Evolutionary conservation across 139 green algal genomes (phyloP).

Genomic region (Tetradesmus lagerheimii): DNA sequence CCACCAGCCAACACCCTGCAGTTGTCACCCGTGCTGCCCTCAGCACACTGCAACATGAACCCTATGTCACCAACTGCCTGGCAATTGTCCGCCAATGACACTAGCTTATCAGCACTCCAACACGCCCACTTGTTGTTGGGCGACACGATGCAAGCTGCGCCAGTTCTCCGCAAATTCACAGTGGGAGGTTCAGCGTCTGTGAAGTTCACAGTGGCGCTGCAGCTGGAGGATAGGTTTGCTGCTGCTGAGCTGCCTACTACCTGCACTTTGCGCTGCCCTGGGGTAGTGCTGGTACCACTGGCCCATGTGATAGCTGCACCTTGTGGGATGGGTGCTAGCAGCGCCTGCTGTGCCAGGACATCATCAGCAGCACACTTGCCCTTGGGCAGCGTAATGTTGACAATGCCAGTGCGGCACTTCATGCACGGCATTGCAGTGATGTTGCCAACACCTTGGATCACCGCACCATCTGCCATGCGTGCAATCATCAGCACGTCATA

Average conservation of each 20-base stretch:
- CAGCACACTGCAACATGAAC: constrained; percentile 16
- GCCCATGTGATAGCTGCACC: background rate
- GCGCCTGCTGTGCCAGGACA: background rate
- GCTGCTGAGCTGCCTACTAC: background rate
- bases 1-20: constrained; percentile 33
- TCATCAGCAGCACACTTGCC: background rate
- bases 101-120: constrained; percentile 14
- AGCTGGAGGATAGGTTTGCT: background rate
- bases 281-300: too few relatives aligned
- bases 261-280: background rate
- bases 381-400: background rate
- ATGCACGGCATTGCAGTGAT: constrained; percentile 16
- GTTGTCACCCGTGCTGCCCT: background rate
- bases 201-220: constrained; percentile 11
- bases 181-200: background rate
- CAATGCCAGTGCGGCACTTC: background rate
- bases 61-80: background rate
- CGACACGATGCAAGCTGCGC: background rate
- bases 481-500: constrained; percentile 35
- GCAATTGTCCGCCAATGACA: constrained; percentile 27
- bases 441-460: background rate
- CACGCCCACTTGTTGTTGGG: constrained; percentile 16
- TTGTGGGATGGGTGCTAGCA: background rate
- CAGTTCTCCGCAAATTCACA: background rate
- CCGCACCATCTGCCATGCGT: background rate